These are phyloP conservation scores for Microbotryomycetes sp. DNA, from an alignment of 1,284 basidiomycete species.

Conservation along the genomic window DNA sequence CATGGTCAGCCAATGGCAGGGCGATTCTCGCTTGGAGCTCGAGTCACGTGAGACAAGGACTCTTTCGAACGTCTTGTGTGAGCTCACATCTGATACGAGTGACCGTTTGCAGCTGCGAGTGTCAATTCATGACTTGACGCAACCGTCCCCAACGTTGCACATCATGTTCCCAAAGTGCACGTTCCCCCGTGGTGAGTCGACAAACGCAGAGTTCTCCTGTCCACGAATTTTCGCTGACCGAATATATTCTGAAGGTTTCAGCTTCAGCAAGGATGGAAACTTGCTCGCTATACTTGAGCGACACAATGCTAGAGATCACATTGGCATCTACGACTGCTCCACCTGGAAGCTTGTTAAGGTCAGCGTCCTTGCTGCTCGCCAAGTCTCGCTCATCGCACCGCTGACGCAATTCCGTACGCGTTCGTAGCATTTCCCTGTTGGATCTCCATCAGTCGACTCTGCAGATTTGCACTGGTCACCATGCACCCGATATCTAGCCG, in stretches of 20 bases:
- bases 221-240: background rate
- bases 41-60: slow-evolving; percentile 7
- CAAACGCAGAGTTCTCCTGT: too few relatives aligned
- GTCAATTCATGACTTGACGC: slow-evolving; percentile 23
- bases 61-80: background rate
- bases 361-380: background rate
- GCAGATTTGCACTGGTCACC: slow-evolving; percentile 31
- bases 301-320: slow-evolving; percentile 24
- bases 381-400: background rate
- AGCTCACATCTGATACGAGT: background rate
- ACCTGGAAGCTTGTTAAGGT: slow-evolving; percentile 22
- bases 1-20: background rate
- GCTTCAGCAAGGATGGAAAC: slow-evolving; percentile 6
- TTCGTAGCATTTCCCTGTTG: slow-evolving; percentile 25
- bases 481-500: slow-evolving; percentile 32
- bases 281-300: slow-evolving; percentile 33
- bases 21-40: slow-evolving; percentile 17
- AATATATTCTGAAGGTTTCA: background rate
- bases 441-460: slow-evolving; percentile 22
- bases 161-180: slow-evolving; percentile 30
- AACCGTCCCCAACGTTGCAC: slow-evolving; percentile 8
- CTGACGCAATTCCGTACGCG: background rate
- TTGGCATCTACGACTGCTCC: slow-evolving; percentile 30
- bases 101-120: slow-evolving; percentile 21
- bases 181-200: slow-evolving; percentile 9